Conservation (phyloP, 176 grass and related monocot species). For the Bothriochloa decipiens region DNA sequence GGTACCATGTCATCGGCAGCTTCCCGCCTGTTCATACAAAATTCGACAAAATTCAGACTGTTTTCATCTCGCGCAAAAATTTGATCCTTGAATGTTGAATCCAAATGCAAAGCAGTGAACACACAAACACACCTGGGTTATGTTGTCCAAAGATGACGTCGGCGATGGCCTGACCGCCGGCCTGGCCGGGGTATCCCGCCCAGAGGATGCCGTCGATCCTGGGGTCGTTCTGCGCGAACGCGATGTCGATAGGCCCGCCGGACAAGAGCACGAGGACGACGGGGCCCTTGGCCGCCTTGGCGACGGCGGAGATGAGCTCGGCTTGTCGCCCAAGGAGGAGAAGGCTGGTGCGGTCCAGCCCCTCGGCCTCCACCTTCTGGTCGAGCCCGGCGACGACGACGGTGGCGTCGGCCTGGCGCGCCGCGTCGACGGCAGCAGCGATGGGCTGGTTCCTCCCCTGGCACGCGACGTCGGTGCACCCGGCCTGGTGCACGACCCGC, state of each 20-base stretch:
- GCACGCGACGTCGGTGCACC: slow-evolving; percentile 73
- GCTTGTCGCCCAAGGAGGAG: slow-evolving; percentile 77
- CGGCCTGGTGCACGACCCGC: slow-evolving; percentile 42
- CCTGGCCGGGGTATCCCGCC: slow-evolving; percentile 82
- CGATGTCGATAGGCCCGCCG: slow-evolving; percentile 68
- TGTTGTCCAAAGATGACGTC: slow-evolving; percentile 73
- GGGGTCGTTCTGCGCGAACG: slow-evolving; percentile 62
- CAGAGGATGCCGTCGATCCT: slow-evolving; percentile 64
- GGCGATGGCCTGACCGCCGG: slow-evolving; percentile 75
- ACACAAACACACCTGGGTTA: slow-evolving; percentile 71
- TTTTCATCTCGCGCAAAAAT: no score
- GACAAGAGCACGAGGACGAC: slow-evolving; percentile 68
- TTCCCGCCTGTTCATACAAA: slow-evolving; percentile 63
- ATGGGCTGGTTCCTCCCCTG: slow-evolving; percentile 52
- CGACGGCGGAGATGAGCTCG: slow-evolving; percentile 75
- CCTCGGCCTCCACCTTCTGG: slow-evolving; percentile 69
- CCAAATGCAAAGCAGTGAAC: no score
- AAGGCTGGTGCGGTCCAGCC: slow-evolving; percentile 45
- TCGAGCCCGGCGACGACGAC: slow-evolving; percentile 65
- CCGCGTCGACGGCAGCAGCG: slow-evolving; percentile 35
- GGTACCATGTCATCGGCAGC: slow-evolving; percentile 94
- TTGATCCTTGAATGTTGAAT: no score
- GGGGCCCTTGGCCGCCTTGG: slow-evolving; percentile 55
- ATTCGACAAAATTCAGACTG: no score
- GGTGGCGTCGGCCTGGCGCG: slow-evolving; percentile 51